Conservation (phyloP, 345 rosid genomes). For the Laguncularia racemosa region DNA sequence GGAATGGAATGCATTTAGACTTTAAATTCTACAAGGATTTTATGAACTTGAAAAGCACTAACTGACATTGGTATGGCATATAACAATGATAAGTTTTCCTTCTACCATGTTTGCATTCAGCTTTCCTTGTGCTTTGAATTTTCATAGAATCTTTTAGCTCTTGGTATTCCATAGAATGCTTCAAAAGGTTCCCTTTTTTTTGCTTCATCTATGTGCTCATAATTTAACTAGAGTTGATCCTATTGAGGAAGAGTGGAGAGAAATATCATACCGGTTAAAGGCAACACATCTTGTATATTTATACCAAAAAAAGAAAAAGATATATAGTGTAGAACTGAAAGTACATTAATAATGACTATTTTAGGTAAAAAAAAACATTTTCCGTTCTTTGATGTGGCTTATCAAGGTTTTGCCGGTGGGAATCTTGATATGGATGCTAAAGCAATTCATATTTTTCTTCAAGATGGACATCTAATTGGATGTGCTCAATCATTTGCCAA, state of each 20-base stretch:
- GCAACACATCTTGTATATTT: slow-evolving; percentile 9
- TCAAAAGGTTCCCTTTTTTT: slow-evolving; percentile 54
- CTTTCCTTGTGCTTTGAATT: no score
- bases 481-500: slow-evolving; percentile 52
- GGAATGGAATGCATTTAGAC: not conserved
- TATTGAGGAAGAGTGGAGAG: slow-evolving; percentile 51
- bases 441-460: slow-evolving; percentile 42
- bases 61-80: no score
- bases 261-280: slow-evolving; percentile 51
- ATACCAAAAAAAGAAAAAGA: not conserved
- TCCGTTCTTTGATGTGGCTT: slow-evolving; percentile 60
- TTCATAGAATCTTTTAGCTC: not conserved
- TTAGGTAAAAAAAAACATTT: slow-evolving; percentile 51
- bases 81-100: no score
- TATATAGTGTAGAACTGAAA: not conserved
- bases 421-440: slow-evolving; percentile 38
- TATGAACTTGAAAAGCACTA: not conserved
- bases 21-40: not conserved
- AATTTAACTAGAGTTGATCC: slow-evolving; percentile 60
- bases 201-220: slow-evolving; percentile 60
- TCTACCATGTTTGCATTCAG: no score
- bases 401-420: slow-evolving; percentile 63
- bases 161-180: slow-evolving; percentile 35
- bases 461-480: slow-evolving; percentile 42
- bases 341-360: not conserved